A percentile compares a stretch with the other conserved stretches of the same genome.
Evolutionary conservation across 2,329 filamentous ascomycete genomes (phyloP).

Genomic region (Plectosphaerella plurivora): DNA sequence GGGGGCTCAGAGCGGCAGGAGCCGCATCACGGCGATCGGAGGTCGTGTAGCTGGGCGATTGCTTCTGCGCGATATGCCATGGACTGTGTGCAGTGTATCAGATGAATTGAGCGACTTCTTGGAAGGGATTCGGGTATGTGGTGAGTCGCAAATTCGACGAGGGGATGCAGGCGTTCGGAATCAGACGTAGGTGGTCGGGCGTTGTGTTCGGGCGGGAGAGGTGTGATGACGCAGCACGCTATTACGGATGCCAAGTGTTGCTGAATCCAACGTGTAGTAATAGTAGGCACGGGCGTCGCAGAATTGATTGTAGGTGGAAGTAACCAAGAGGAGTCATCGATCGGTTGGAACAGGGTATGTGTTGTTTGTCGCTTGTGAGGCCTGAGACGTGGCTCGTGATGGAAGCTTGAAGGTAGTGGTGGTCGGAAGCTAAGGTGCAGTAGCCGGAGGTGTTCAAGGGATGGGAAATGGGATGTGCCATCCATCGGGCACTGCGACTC

Average conservation of each 20-base stretch:
- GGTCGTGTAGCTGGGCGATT: neutral
- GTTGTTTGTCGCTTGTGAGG: no score
- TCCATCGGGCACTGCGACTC: no score
- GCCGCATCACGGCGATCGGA: slow-evolving; percentile 1
- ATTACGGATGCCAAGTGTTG: neutral
- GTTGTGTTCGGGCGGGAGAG: neutral
- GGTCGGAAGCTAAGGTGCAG: no score
- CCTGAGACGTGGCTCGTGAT: no score
- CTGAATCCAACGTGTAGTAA: neutral
- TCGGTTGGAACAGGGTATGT: no score
- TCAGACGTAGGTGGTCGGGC: neutral
- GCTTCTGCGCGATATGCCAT: neutral
- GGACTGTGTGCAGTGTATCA: neutral
- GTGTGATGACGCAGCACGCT: neutral
- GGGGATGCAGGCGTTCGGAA: neutral
- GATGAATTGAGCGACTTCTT: neutral
- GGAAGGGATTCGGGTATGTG: neutral
- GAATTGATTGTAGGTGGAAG: no score
- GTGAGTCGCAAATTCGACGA: no score
- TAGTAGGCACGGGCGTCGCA: no score
- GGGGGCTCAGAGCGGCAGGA: neutral
- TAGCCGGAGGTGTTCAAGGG: no score
- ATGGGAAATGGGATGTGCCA: no score
- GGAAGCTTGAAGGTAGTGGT: no score
- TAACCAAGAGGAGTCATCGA: no score